Percentiles rank a stretch among this genome's conserved stretches.
These are phyloP conservation scores for Apiotrichum gamsii DNA, from an alignment of 1,284 basidiomycete species.

Conservation along the genomic window DNA sequence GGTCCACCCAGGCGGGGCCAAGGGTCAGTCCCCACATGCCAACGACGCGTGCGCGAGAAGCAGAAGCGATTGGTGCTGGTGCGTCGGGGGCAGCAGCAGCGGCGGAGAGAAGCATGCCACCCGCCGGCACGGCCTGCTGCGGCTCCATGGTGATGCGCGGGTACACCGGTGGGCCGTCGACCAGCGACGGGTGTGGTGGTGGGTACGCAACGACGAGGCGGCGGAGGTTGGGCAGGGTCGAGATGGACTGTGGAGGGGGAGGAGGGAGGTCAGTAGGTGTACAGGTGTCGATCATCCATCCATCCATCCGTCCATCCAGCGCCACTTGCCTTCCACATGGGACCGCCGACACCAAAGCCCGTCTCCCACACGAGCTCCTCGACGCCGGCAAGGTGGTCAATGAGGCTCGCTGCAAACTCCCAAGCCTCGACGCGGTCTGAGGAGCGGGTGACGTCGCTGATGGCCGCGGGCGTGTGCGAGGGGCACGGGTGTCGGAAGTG, in stretches of 20 bases:
- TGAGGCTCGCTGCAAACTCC: slow-evolving; percentile 7
- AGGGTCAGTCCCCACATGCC: slow-evolving; percentile 12
- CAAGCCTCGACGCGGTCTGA: slow-evolving; percentile 12
- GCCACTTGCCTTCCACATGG: slow-evolving; percentile 9
- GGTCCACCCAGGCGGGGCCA: slow-evolving; percentile 26
- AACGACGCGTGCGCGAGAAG: slow-evolving; percentile 7
- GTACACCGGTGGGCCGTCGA: not conserved
- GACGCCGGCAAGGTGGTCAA: slow-evolving; percentile 5
- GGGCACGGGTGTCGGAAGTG: slow-evolving; percentile 15
- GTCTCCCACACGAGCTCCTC: slow-evolving; percentile 16
- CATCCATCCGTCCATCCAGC: too few species aligned
- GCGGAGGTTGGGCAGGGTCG: not conserved
- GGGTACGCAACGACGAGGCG: slow-evolving; percentile 5
- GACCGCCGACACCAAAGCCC: slow-evolving; percentile 12
- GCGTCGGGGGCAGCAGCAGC: too few species aligned
- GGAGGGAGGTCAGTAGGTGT: not conserved
- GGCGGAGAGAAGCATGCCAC: too few species aligned
- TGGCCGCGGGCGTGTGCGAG: slow-evolving; percentile 2
- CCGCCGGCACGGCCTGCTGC: slow-evolving; percentile 1
- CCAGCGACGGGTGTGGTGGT: slow-evolving; percentile 4
- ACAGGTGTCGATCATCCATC: too few species aligned
- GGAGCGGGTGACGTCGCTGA: slow-evolving; percentile 7
- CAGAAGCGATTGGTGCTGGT: too few species aligned
- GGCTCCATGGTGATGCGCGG: slow-evolving; percentile 11
- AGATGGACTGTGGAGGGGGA: slow-evolving; percentile 8